A percentile compares a stretch with the other conserved stretches of the same genome.
These are phyloP conservation scores for Platanthera guangdongensis DNA, from an alignment of 106 monocot genomes.

Conservation along the genomic window DNA sequence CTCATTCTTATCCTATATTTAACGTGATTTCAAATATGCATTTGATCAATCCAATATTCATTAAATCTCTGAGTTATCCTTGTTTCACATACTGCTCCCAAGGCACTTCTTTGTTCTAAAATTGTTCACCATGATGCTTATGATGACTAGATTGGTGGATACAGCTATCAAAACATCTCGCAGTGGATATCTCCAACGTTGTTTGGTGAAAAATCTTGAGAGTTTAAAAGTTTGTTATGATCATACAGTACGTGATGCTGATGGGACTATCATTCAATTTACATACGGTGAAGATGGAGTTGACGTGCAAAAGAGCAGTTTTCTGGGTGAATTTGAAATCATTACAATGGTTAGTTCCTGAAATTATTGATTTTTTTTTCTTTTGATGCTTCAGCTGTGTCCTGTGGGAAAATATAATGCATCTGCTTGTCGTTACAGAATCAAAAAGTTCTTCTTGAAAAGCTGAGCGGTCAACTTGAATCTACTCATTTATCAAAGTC, in stretches of 20 bases:
- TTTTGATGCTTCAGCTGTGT: background rate
- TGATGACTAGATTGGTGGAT: conserved; percentile 72
- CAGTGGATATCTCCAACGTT: conserved; percentile 93
- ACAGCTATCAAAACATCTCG: conserved; percentile 97
- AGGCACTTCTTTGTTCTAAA: too few species aligned
- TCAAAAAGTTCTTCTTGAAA: conserved; percentile 40
- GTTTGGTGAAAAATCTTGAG: conserved; percentile 87
- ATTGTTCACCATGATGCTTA: background rate
- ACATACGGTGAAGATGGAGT: conserved; percentile 94
- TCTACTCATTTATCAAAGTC: conserved; percentile 27
- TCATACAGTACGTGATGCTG: conserved; percentile 85
- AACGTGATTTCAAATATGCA: too few species aligned
- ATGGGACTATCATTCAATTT: conserved; percentile 88
- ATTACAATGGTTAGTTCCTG: conserved; percentile 56
- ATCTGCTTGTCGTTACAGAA: conserved; percentile 43
- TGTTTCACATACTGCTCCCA: background rate
- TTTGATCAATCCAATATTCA: too few species aligned
- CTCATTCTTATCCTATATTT: background rate
- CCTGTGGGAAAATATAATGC: background rate
- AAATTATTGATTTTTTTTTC: background rate
- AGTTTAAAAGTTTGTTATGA: conserved; percentile 90
- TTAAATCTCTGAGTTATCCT: too few species aligned
- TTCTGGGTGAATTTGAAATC: conserved; percentile 44
- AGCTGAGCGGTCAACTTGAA: conserved; percentile 17
- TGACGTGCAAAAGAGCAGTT: conserved; percentile 87